Evolutionary conservation across 1,284 basidiomycete species (phyloP), one percentile per base, ranked within the genome.

Genomic region (Papiliotrema terrestris): DNA sequence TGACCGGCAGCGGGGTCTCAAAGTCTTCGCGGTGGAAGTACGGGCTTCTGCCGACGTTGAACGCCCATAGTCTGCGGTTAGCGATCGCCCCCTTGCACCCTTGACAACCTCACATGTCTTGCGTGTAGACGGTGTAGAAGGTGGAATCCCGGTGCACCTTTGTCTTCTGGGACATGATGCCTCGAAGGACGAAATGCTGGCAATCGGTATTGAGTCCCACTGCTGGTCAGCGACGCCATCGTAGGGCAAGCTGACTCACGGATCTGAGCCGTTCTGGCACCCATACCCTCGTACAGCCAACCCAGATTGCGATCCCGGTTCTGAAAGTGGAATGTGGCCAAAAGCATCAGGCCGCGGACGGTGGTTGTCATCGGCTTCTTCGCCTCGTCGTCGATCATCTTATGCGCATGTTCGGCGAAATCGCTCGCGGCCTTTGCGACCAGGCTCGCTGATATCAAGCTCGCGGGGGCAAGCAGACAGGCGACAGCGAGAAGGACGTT

Each of bases 401-500:
- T 77, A 69, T 83, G 83, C 0, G 84, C 85, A 52, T 79, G 78
- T 5, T 77, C 67, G 8, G 83, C 83, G 61, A 83, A 86, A 22
- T 74, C 69, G 39, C 76, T 70, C 2, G 85, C 77, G 0, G 80
- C 77, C 36, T 77, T 75, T 17, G 78, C 68, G 42, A 81, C 78
- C 8, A 80, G 76, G 37, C 85, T 75, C 20, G 71, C 62, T 1
- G 47, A 11, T 17, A 36, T 49, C 32, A 56, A 81, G 80, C 85
- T 80, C 50, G 85, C 82, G 2, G 83, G 81, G 62, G 83, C 86
- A 0, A 82, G 29, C 29, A 32, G 29, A 32, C 29, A 32, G 29
- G 82, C 84, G 25, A 88, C 72, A 1, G 85, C 78, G 8, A 88
- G 74, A 0, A 86, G 73, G 3, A 83, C 79, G 62, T 87, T 87